Evolutionary conservation across 495 filamentous ascomycete species (phyloP), one percentile per base, ranked within the genome.

Genomic region (Talaromyces wortmannii): DNA sequence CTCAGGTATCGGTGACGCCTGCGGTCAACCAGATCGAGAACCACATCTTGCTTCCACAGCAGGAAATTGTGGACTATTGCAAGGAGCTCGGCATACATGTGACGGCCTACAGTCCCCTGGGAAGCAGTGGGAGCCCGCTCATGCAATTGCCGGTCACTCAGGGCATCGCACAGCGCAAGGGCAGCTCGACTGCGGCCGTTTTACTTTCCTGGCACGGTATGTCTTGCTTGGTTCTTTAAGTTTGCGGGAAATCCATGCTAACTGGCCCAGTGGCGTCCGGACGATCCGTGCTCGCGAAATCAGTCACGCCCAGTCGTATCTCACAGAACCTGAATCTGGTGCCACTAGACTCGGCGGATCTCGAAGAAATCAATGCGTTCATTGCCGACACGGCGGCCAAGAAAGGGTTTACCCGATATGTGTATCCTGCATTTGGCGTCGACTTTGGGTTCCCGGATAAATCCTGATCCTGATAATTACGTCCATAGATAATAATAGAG

Each of bases 11-110:
- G 40, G 70, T 92, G 42, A 66, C 85, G 1, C 91, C 91, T 8
- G 89, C 89, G 11, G 88, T 84, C 56, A 92, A 95, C 73, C 89
- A 94, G 80, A 91, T 95, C 64, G 90, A 95, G 74, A 91, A 91
- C 73, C 88, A 92, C 73, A 71, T 73, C 11, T 61, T 65, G 18
- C 80, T 92, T n/a, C 90, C 89, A 2, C 89, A 92, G 73, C 85
- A 91, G 69, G 88, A 92, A 61, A 87, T 91, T 61, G 84, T 89
- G 40, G 87, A 91, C 63, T 79, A 84, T 57, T 90, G 85, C 74
- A 81, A 77, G 45, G 72, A 77, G 55, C 86, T 85, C 70, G 86
- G 86, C 45, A 90, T 91, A 53, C 84, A 87, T 62, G 68, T 91
- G 60, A 87, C 87, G 31, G 87, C 87, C 7, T 91, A 90, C 67